Conservation (phyloP, 2,329 filamentous ascomycete species). For the Penicillium sp. region DNA sequence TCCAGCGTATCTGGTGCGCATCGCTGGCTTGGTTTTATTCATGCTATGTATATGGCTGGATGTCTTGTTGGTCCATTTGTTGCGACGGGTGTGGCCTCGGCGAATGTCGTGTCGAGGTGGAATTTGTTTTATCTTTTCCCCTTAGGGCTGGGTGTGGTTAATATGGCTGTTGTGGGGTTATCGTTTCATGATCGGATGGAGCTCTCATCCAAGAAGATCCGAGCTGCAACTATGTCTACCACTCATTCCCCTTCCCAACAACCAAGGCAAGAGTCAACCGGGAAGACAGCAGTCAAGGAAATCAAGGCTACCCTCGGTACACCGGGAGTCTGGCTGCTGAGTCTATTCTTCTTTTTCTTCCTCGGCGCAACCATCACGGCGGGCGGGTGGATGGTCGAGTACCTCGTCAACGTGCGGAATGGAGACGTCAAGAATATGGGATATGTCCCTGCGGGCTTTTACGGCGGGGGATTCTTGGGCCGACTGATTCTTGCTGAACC, state of each 20-base stretch:
- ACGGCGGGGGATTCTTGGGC: constrained; percentile 62
- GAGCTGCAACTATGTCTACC: background rate
- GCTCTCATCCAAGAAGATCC: background rate
- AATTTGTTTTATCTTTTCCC: constrained; percentile 62
- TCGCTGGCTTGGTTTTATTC: constrained; percentile 66
- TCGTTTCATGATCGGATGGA: constrained; percentile 54
- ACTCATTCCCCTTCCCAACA: background rate
- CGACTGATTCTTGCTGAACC: constrained; percentile 63
- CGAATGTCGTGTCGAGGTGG: constrained; percentile 49
- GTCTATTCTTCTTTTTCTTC: constrained; percentile 68
- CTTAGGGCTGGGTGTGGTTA: constrained; percentile 57
- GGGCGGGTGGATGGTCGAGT: constrained; percentile 67
- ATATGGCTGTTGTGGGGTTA: constrained; percentile 52
- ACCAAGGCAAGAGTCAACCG: background rate
- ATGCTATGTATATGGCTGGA: constrained; percentile 64
- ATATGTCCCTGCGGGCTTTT: constrained; percentile 66
- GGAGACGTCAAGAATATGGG: constrained; percentile 62
- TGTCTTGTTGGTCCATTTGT: constrained; percentile 62
- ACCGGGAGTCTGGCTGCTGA: constrained; percentile 58
- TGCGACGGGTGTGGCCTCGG: constrained; percentile 55
- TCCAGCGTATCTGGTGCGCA: constrained; percentile 57
- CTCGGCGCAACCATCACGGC: constrained; percentile 62
- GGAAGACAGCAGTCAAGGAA: constrained; percentile 22
- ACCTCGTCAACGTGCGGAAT: constrained; percentile 63
- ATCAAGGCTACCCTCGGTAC: constrained; percentile 29